phyloP scores from a whole-genome alignment of 352 stramenopile species.

The Globisporangium ultimum region DNA sequence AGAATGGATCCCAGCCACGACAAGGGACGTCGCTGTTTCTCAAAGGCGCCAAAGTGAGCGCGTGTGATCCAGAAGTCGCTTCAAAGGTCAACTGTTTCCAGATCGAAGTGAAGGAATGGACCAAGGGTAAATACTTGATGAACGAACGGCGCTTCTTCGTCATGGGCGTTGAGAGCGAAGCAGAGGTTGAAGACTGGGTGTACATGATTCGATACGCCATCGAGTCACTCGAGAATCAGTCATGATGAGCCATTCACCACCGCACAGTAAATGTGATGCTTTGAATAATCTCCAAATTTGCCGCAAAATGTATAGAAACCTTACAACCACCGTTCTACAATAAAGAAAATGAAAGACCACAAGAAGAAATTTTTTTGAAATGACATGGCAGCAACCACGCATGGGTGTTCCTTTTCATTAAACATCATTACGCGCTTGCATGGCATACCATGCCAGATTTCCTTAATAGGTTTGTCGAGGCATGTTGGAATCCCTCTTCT shows the following conservation, averaged over 20 bases:
- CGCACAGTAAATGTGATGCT: no score
- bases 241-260: neutral
- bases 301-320: no score
- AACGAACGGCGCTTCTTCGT: slow-evolving; percentile 66
- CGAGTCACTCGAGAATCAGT: slow-evolving; percentile 74
- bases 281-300: no score
- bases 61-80: slow-evolving; percentile 65
- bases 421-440: slow-evolving; percentile 8
- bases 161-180: slow-evolving; percentile 67
- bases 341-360: slow-evolving; percentile 1
- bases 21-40: slow-evolving; percentile 68
- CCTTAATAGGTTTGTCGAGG: slow-evolving; percentile 13
- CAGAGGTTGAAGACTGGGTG: slow-evolving; percentile 79
- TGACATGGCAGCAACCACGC: slow-evolving; percentile 7
- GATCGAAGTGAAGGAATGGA: slow-evolving; percentile 81
- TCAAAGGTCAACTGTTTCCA: slow-evolving; percentile 83
- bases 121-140: slow-evolving; percentile 64
- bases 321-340: neutral
- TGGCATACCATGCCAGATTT: neutral
- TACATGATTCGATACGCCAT: slow-evolving; percentile 86
- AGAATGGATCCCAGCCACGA: slow-evolving; percentile 27
- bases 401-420: slow-evolving; percentile 18
- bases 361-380: neutral
- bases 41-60: slow-evolving; percentile 67
- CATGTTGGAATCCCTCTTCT: slow-evolving; percentile 6